Base-by-base conservation (phyloP, 2,329 filamentous ascomycete species). In the Fusarium pseudocircinatum region DNA sequence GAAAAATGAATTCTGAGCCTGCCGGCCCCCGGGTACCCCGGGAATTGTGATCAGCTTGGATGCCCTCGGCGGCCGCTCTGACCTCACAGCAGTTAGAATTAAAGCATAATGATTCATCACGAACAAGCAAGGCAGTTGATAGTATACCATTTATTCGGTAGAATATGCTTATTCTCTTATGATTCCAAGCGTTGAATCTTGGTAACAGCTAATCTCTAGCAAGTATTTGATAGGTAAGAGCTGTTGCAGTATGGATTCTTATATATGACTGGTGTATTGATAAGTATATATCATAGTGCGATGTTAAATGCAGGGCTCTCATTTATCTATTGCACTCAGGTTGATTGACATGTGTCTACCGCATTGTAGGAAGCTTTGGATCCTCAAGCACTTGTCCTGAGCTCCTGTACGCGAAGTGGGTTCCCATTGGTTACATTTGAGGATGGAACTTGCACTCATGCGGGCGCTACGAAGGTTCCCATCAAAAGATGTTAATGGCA, bases 311-410 rank as follows among this genome's bases (percentile, higher is more conserved):
- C 20, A 22, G 20, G 20, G 13, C 12, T 14, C 37, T 14, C 12
- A 1, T 7, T 39, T 8, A 22, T 22, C 37, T 7, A 13, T 22
- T 12, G 12, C 20, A 22, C 12, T 22, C 7, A 22, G 37, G 22
- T 22, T 40, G 3, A 8, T 9, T 40, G 20, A 7, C 7, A 40
- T 6, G 1, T 40, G 13, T 7, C 14, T 1, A n/a, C 7, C 13
- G 7, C 4, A n/a, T 6, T 40, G 13, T 40, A 9, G 9, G 13
- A 40, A n/a, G 39, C 13, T 24, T 11, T 9, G 24, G 10, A 14
- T 16, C 9, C 4, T 42, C 14, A 24, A 16, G 7, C 4, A 15
- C 40, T 16, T 11, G n/a, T 16, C n/a, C 15, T 4, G 2, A 15
- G 14, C 10, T 42, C 6, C 14, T 42, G 22, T 11, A 24, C 40